Base-by-base conservation (phyloP, 2,329 filamentous ascomycete species). In the Tolypocladium sp. region DNA sequence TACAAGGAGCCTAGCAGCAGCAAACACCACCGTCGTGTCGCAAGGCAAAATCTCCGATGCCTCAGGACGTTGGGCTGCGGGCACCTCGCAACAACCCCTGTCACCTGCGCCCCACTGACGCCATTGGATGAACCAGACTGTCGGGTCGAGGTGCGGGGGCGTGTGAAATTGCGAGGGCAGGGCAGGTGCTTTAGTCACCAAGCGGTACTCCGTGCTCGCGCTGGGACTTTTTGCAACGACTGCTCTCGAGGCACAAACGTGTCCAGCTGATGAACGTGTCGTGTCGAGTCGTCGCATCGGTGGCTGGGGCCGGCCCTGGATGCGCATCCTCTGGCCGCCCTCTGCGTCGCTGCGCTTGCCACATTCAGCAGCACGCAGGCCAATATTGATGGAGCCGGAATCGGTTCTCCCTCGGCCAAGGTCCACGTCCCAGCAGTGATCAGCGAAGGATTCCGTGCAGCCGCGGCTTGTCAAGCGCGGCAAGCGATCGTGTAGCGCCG, bases 61-160 rank as follows among this genome's bases (percentile, higher is more conserved):
- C 30, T 22, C n/a, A 10, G 20, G 35, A n/a, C 22, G 22, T 35
- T 38, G 37, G 54, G 38, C 12, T 2, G 30, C 30, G 30, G 30
- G 30, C 30, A 33, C 30, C 30, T 33, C 49, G 10, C 30, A 13
- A 17, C 49, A 4, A 25, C 22, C 33, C 55, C 25, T 55, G 55
- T 46, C 17, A 5, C 20, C 30, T 4, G 57, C n/a, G 25, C 35
- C 40, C 35, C 20, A n/a, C 40, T 22, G 58, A 41, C 33, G 56
- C 51, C 52, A 62, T 61, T 63, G 60, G 61, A 55, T 53, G 63
- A 64, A 64, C 65, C 66, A 63, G 35, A 60, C 63, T 65, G 61
- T 64, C 65, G 63, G 65, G 62, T 63, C 63, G 12, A 17, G 25
- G 33, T 42, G 58, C 44, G 53, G 56, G 56, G 53, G 58, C 22